phyloP scores from a whole-genome alignment of 2,329 filamentous ascomycete genomes.

The Fusarium agapanthi region DNA sequence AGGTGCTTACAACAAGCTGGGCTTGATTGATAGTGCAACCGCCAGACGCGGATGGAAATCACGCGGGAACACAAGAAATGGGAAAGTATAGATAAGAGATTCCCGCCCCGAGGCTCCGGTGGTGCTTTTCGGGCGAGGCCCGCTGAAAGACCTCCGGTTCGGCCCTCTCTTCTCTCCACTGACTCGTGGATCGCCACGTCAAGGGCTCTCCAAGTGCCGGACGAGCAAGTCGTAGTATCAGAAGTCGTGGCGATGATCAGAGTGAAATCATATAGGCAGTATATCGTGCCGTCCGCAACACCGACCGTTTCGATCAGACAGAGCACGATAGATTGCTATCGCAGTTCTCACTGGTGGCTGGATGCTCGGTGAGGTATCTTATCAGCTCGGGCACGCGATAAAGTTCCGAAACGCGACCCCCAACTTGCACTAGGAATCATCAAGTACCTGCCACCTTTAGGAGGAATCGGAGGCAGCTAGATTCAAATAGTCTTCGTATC shows the following conservation, averaged over 20 bases:
- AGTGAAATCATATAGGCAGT: not conserved
- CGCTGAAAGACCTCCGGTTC: constrained; percentile 28
- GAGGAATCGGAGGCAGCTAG: not conserved
- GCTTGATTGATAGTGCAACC: constrained; percentile 8
- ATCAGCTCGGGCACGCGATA: constrained; percentile 31
- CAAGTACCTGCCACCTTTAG: constrained; percentile 14
- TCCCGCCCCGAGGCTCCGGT: constrained; percentile 18
- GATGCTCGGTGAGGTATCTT: constrained; percentile 13
- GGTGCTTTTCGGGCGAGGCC: constrained; percentile 20
- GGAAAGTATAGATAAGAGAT: constrained; percentile 31
- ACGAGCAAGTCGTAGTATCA: not conserved
- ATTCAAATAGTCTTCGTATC: constrained; percentile 15
- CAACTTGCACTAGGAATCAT: constrained; percentile 10
- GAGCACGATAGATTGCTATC: constrained; percentile 14
- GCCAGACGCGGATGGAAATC: constrained; percentile 21
- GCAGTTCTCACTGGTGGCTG: constrained; percentile 12
- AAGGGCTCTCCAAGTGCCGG: constrained; percentile 3
- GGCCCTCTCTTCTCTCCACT: constrained; percentile 19
- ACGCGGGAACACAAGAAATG: not conserved
- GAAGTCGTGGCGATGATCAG: not conserved
- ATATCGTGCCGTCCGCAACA: not conserved
- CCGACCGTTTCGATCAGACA: not conserved
- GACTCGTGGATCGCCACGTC: constrained; percentile 20
- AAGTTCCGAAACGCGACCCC: constrained; percentile 12
- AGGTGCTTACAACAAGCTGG: not conserved